Evolutionary conservation across 202 grass and related monocot species (phyloP), one percentile per base, ranked within the genome.

Genomic region (Brachypodium distachyon): DNA sequence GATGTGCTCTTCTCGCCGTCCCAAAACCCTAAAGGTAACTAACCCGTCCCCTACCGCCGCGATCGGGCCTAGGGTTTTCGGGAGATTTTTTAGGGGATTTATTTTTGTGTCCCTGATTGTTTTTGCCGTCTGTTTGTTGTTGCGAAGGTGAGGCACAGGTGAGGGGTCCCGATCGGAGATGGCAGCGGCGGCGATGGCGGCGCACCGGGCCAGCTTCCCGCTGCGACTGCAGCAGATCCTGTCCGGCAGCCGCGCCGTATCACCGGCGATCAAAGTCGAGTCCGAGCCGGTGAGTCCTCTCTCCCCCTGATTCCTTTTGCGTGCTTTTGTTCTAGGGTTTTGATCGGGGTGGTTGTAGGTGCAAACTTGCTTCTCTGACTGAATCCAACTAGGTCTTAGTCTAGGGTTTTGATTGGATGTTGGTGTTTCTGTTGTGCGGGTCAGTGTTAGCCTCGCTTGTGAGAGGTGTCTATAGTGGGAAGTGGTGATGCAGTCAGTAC

Each of bases 161-260:
- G 73, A 89, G 40, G 41, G 72, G 58, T 64, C 49, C 57, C 57
- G 65, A 81, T 85, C 58, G 72, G 72, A 77, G 77, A 89, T 85
- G 85, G 85, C 85, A 25, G 67, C 62, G 47, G 82, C 88, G 77
- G 89, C 75, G 79, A 90, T 94, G 91, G 87, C 91, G 60, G 92
- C 86, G 59, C 84, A 90, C 79, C 82, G 92, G 85, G 88, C 92
- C 69, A 89, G 81, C 83, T 94, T 99, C 62, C 92, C 96, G 53
- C 80, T 99, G 77, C 92, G 96, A 42, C 92, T 95, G 83, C 96
- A 99, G 80, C 96, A 99, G 83, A 87, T 99, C 79, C 78, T 99
- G 40, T 84, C 91, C 8, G 92, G 92, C 12, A 91, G 92, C 68
- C 87, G 87, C 67, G 73, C 87, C 16, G 64, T 87, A 49, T 82